Evolutionary conservation across 106 monocot genomes (phyloP).

Genomic region (Allium fistulosum): DNA sequence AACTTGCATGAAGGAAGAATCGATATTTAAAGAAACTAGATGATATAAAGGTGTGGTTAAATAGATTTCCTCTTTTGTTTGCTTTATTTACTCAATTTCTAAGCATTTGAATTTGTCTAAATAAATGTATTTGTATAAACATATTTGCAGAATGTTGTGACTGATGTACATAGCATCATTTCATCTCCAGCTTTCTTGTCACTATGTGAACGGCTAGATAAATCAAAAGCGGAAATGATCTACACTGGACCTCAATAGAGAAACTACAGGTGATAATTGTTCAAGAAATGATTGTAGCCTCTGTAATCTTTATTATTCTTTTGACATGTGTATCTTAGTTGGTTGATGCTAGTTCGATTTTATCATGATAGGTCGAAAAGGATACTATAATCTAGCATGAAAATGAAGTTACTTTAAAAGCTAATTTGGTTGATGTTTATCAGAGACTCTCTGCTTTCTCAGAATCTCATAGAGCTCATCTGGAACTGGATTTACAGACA

Average conservation of each 20-base stretch:
- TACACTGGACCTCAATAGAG: constrained; percentile 33
- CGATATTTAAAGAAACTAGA: constrained; percentile 58
- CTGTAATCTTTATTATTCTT: constrained; percentile 1
- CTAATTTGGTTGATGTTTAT: constrained; percentile 62
- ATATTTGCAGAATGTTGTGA: constrained; percentile 48
- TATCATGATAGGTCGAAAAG: constrained; percentile 56
- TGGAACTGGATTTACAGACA: constrained; percentile 53
- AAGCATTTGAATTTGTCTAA: too few species aligned
- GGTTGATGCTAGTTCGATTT: background rate
- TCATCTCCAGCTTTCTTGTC: constrained; percentile 54
- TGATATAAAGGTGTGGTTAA: constrained; percentile 47
- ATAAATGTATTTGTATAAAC: too few species aligned
- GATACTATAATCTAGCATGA: constrained; percentile 80
- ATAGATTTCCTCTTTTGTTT: background rate
- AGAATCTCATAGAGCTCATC: constrained; percentile 42
- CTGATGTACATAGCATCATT: constrained; percentile 40
- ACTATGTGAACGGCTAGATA: constrained; percentile 45
- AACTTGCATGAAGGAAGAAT: constrained; percentile 61
- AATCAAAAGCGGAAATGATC: constrained; percentile 66
- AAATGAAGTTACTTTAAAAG: constrained; percentile 57
- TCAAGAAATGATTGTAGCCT: constrained; percentile 30
- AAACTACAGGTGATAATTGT: constrained; percentile 87
- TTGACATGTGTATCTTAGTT: too few species aligned
- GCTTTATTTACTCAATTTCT: background rate
- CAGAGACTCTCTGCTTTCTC: constrained; percentile 34